Percentiles rank a stretch among this genome's conserved stretches.
Conservation (phyloP, 148 eudicot species). For the Linanthus parryae region DNA sequence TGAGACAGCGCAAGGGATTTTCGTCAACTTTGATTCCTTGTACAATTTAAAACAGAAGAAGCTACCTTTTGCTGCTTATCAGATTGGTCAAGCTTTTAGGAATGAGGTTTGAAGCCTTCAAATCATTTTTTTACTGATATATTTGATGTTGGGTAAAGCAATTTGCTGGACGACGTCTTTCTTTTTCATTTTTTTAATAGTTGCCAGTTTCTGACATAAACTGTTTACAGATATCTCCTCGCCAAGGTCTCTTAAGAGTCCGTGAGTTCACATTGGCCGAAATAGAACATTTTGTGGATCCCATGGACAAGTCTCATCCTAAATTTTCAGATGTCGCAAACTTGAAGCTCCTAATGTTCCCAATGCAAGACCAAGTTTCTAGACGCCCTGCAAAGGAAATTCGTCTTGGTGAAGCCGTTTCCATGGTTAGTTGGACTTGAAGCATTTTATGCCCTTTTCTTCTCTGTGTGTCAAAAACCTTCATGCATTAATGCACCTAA, state of each 20-base stretch:
- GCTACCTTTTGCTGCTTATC: slow-evolving; percentile 18
- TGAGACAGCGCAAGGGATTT: slow-evolving; percentile 21
- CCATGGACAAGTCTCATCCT: slow-evolving; percentile 84
- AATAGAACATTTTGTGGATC: slow-evolving; percentile 96
- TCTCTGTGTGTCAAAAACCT: neutral
- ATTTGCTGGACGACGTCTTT: too few species aligned
- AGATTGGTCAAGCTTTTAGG: slow-evolving; percentile 21
- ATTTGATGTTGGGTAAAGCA: too few species aligned
- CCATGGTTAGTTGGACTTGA: slow-evolving; percentile 40
- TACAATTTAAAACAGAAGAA: slow-evolving; percentile 16
- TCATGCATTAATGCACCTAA: neutral
- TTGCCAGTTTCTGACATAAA: too few species aligned
- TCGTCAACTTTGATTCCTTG: slow-evolving; percentile 13
- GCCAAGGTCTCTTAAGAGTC: slow-evolving; percentile 93
- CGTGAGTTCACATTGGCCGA: slow-evolving; percentile 94
- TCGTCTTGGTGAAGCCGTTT: slow-evolving; percentile 64
- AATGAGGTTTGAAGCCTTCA: slow-evolving; percentile 12
- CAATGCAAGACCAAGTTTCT: slow-evolving; percentile 86
- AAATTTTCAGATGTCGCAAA: slow-evolving; percentile 70
- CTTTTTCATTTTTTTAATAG: too few species aligned
- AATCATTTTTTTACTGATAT: too few species aligned
- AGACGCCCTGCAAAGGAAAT: slow-evolving; percentile 61
- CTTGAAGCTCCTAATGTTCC: slow-evolving; percentile 81
- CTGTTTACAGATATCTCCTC: slow-evolving; percentile 89
- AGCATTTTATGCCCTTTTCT: neutral